phyloP scores from a whole-genome alignment of 2,329 filamentous ascomycete genomes.

The Pseudogymnoascus sp. region DNA sequence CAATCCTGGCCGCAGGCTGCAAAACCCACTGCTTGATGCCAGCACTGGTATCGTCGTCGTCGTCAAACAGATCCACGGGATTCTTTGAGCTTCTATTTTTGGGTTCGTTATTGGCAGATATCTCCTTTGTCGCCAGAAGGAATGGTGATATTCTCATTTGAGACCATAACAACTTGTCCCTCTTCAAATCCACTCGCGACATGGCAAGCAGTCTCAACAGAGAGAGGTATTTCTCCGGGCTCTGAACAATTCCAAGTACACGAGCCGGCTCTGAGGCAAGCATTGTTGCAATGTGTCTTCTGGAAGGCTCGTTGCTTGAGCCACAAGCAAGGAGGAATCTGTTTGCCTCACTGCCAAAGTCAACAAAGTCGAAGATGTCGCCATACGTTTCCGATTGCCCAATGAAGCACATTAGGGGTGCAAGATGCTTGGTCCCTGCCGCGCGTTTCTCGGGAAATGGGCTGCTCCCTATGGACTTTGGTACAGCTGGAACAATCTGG shows the following conservation, averaged over 20 bases:
- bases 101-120: constrained; percentile 32
- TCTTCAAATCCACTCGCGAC: constrained; percentile 61
- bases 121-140: constrained; percentile 76
- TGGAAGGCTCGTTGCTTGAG: constrained; percentile 85
- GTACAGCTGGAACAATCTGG: constrained; percentile 63
- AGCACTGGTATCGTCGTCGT: constrained; percentile 42
- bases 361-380: constrained; percentile 94
- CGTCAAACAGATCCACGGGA: constrained; percentile 21
- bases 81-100: constrained; percentile 20
- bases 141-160: constrained; percentile 71
- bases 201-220: constrained; percentile 77
- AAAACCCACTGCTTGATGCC: constrained; percentile 57
- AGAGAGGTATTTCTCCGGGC: constrained; percentile 77
- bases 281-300: constrained; percentile 74
- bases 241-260: constrained; percentile 72
- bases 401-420: constrained; percentile 72
- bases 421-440: constrained; percentile 47
- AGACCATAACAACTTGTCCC: constrained; percentile 70
- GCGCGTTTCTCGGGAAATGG: constrained; percentile 37
- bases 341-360: constrained; percentile 85
- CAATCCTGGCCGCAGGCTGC: constrained; percentile 62
- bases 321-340: constrained; percentile 82
- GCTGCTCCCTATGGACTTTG: constrained; percentile 27
- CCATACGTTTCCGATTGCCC: constrained; percentile 65
- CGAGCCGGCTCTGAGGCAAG: constrained; percentile 78